Conservation (phyloP, 805 yeast genomes). For the Starmerella roubikii region DNA sequence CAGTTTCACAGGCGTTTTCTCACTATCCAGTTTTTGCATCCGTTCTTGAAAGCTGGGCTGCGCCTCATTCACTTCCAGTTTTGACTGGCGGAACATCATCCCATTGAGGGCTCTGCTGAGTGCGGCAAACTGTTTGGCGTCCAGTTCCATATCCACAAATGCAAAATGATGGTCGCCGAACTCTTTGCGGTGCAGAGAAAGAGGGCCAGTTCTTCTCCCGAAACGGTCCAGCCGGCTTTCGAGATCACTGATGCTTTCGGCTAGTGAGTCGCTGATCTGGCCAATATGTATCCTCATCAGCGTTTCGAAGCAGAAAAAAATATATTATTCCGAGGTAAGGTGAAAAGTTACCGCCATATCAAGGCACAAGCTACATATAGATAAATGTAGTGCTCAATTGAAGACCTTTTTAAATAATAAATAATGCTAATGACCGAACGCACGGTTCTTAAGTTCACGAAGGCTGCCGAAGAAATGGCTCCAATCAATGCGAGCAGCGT, state of each 20-base stretch:
- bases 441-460: slow-evolving; percentile 15
- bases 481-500: slow-evolving; percentile 29
- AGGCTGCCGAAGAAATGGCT: slow-evolving; percentile 16
- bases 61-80: slow-evolving; percentile 49
- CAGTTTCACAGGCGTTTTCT: slow-evolving; percentile 24
- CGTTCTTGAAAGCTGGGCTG: slow-evolving; percentile 33
- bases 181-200: slow-evolving; percentile 46
- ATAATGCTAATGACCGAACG: background rate
- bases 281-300: slow-evolving; percentile 48
- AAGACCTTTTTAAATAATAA: background rate
- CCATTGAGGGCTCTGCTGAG: slow-evolving; percentile 53
- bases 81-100: slow-evolving; percentile 60
- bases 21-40: slow-evolving; percentile 37
- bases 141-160: slow-evolving; percentile 45
- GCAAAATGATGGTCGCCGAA: slow-evolving; percentile 46
- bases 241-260: slow-evolving; percentile 35
- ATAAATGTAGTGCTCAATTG: background rate
- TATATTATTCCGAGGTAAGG: too few relatives aligned
- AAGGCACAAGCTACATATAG: too few relatives aligned
- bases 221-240: slow-evolving; percentile 44
- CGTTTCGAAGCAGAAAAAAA: background rate
- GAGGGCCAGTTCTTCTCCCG: slow-evolving; percentile 39
- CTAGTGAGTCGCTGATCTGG: slow-evolving; percentile 43
- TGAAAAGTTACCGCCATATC: too few relatives aligned
- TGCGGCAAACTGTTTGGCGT: slow-evolving; percentile 33